Conservation (phyloP, 306 rosid species). For the Spatholobus suberectus region DNA sequence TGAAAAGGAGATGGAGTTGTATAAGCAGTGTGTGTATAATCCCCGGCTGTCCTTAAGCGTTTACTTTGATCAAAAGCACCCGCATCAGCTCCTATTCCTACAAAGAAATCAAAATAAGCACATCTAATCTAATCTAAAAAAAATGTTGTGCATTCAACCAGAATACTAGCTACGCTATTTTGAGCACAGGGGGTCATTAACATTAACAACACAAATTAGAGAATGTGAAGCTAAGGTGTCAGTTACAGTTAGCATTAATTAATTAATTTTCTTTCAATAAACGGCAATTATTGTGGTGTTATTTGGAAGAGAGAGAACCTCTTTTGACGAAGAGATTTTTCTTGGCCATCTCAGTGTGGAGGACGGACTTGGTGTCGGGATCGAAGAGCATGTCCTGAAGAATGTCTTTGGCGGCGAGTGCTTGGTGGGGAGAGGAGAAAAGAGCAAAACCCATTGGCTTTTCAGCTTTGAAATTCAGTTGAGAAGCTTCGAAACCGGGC, state of each 20-base stretch:
- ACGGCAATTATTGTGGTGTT: too few relatives aligned
- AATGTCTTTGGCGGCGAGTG: constrained; percentile 84
- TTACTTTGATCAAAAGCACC: constrained; percentile 82
- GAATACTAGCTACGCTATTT: too few relatives aligned
- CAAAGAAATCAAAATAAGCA: constrained; percentile 41
- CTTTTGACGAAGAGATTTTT: constrained; percentile 92
- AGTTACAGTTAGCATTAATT: too few relatives aligned
- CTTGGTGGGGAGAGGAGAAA: constrained; percentile 72
- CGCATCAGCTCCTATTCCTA: constrained; percentile 84
- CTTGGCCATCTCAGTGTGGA: constrained; percentile 99
- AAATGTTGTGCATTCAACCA: too few relatives aligned
- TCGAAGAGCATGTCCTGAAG: constrained; percentile 97
- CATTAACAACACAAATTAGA: not conserved
- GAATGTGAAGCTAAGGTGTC: not conserved
- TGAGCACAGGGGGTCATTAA: too few relatives aligned
- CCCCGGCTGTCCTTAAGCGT: constrained; percentile 85
- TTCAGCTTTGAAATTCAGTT: constrained; percentile 88
- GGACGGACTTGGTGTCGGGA: constrained; percentile 79
- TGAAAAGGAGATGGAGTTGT: constrained; percentile 85
- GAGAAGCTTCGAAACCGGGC: constrained; percentile 98
- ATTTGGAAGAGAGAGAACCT: constrained; percentile 45
- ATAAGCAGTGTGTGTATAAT: constrained; percentile 82
- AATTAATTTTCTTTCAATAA: too few relatives aligned
- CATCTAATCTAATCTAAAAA: too few relatives aligned
- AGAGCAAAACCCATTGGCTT: constrained; percentile 99